Evolutionary conservation across 306 rosid genomes (phyloP).

Genomic region (Malus fusca): DNA sequence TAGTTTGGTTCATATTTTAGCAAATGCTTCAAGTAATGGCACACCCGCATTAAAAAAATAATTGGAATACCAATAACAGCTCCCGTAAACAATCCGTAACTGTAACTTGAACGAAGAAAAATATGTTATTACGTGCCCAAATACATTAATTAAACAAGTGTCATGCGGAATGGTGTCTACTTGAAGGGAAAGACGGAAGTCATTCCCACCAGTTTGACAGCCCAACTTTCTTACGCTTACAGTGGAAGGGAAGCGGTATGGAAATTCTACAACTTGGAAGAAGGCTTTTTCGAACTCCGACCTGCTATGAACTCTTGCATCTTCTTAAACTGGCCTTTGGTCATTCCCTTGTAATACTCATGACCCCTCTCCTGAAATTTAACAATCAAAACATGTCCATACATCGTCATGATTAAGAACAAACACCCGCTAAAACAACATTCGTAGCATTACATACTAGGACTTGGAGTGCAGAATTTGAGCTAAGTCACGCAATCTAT

Average conservation of each 20-base stretch:
- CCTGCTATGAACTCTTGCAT: constrained; percentile 89
- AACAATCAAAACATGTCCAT: background rate
- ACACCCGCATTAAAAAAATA: too few species aligned
- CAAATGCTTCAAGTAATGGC: too few species aligned
- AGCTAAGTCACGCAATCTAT: too few species aligned
- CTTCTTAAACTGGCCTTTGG: constrained; percentile 72
- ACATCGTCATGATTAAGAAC: background rate
- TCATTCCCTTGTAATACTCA: constrained; percentile 77
- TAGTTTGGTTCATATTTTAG: too few species aligned
- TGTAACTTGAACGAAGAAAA: background rate
- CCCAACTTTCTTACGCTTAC: background rate
- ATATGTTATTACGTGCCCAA: background rate
- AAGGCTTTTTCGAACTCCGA: constrained; percentile 59
- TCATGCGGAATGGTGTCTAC: too few species aligned
- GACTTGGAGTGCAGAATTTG: too few species aligned
- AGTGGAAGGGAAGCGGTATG: background rate
- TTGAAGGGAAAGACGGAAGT: background rate
- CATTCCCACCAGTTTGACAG: too few species aligned
- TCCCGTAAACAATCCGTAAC: background rate
- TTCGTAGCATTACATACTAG: too few species aligned
- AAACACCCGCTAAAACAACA: too few species aligned
- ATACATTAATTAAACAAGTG: too few species aligned
- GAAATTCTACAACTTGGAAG: constrained; percentile 57
- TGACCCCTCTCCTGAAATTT: constrained; percentile 63
- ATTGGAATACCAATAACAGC: too few species aligned